Evolutionary conservation across 2,329 filamentous ascomycete species (phyloP), one percentile per base, ranked within the genome.

Genomic region (Arthrobotrys sinensis): DNA sequence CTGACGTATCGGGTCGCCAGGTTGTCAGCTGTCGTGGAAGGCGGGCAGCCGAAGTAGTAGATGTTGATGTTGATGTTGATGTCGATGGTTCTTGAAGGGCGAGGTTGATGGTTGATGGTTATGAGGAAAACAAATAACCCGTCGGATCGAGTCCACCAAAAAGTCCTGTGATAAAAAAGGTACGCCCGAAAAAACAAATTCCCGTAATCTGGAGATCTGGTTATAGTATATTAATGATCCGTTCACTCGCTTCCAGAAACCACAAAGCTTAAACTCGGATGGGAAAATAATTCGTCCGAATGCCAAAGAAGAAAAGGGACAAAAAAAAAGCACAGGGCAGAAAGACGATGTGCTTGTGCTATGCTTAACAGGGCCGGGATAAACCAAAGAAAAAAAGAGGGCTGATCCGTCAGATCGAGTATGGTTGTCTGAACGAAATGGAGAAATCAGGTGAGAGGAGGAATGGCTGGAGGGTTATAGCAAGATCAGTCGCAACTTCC

Each of bases 251-350:
- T 76, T 76, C 72, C 72, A 65, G 72, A 76, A 76, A 66, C 36
- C 71, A 45, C 64, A 76, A 76, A 76, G 72, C 72, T 76, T 76
- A 76, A 76, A 36, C 46, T 76, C 65, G 72, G 72, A 16, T 70
- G 55, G 68, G 57, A 72, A 65, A 72, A 64, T 55, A 55, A 72
- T 72, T 72, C 57, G 68, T 57, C 68, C 68, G 57, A 62, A 62
- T 48, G 53, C 46, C 28, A 63, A 45, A 69, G 38, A 63, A 72
- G 64, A 64, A 72, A 76, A 79, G 66, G 73, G 67, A 67, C 70
- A 79, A 72, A 48, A 71, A 70, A 66, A 69, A 66, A 68, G 48
- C 65, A 65, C 60, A 57, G 79, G 60, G 68, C 65, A 72, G 57
- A 75, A 65, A 66, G 76, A 55, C 75, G 78, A 73, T 76, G 63